Percentiles rank a stretch among this genome's conserved stretches.
phyloP scores from a whole-genome alignment of 495 filamentous ascomycete genomes.

The Hyaloscypha variabilis region DNA sequence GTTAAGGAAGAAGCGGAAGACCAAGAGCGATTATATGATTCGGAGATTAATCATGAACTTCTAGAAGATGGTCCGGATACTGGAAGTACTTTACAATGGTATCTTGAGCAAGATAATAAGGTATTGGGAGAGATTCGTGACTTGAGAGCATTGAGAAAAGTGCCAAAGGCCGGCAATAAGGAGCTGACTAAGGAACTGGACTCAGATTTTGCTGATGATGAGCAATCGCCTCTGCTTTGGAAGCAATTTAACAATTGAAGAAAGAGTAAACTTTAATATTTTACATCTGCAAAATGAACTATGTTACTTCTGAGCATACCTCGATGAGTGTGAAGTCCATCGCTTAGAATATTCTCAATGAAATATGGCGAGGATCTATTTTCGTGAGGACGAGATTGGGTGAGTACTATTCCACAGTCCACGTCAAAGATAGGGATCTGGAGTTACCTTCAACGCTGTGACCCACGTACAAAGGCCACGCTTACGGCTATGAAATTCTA shows the following conservation, averaged over 20 bases:
- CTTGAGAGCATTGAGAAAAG: too few species aligned
- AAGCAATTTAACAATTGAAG: neutral
- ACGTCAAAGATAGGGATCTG: too few species aligned
- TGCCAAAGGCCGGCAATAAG: neutral
- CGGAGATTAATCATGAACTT: too few species aligned
- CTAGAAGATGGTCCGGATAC: too few species aligned
- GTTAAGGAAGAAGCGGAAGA: too few species aligned
- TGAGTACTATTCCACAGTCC: neutral
- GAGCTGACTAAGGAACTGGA: neutral
- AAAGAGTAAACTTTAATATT: neutral
- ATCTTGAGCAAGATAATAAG: neutral
- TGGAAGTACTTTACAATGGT: too few species aligned
- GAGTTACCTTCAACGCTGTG: too few species aligned
- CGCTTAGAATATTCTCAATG: neutral
- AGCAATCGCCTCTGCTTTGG: neutral
- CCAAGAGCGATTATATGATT: too few species aligned
- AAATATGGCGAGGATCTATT: neutral
- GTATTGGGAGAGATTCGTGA: neutral
- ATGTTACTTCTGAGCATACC: too few species aligned
- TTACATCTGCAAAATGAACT: neutral
- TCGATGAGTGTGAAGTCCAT: too few species aligned
- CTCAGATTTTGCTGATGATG: neutral
- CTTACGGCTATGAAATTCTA: neutral
- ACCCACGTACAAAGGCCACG: neutral
- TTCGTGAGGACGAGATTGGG: neutral